Base-by-base conservation (phyloP, 768 basidiomycete genomes). In the Russula lepida region DNA sequence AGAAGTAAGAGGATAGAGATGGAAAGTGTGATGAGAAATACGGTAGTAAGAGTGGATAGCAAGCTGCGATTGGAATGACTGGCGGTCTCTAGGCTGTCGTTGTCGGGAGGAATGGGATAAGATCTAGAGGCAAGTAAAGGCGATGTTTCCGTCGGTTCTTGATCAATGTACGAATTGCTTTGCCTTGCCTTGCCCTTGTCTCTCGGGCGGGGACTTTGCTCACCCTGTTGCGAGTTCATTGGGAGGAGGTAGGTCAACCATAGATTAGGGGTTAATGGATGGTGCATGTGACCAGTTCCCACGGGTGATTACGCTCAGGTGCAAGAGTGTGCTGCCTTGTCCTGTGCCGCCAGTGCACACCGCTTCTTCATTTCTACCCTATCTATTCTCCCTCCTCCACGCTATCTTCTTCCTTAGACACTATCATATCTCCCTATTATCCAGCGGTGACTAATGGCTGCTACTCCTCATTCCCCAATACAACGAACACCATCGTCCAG, bases 161-260 rank as follows among this genome's bases (percentile, higher is more conserved):
- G 74, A 19, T 66, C 61, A 6, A 64, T 63, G 9, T 66, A 13
- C 1, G 9, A 8, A 23, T 33, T 23, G 21, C 19, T 60, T 1
- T 79, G 82, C 57, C 81, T 74, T 12, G 73, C 71, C 70, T 86
- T 86, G n/a, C 83, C 84, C 69, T 85, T 86, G 70, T 72, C 74
- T 13, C 67, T 13, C 53, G 60, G 30, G 25, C 47, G 56, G 43
- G 33, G 21, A 48, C 5, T 25, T 32, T 52, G 50, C 17, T 39
- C 50, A 15, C 27, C 23, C 25, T 21, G 33, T 6, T 37, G 35
- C 6, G 37, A 41, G 12, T 28, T 21, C 39, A 55, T 44, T 23
- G 21, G 30, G 12, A n/a, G 12, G 23, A 21, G 32, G 2, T 1
- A 13, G 2, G 19, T 28, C 33, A 23, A 43, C 53, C 53, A 39